Base-by-base conservation (phyloP, 495 filamentous ascomycete species). In the Talaromyces borbonicus region DNA sequence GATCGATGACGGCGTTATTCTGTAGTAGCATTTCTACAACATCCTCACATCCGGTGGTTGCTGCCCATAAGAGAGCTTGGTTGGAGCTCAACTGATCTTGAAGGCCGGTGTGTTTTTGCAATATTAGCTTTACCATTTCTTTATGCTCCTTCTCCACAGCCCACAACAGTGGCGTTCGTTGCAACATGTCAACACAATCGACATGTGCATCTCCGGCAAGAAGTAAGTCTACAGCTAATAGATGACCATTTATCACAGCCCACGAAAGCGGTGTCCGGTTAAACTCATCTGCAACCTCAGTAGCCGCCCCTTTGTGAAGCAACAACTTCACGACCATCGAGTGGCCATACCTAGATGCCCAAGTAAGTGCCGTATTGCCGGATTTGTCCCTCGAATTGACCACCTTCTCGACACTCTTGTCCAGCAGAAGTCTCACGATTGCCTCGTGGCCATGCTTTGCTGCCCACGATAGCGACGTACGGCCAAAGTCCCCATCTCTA, bases 261-360 rank as follows among this genome's bases (percentile, higher is more conserved):
- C 24, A 43, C 23, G 37, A 49, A n/a, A 65, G 48, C 26, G 59
- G 57, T n/a, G 62, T 62, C 42, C 36, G 46, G 14, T 47, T 50
- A 38, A 38, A 27, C 0, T 25, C 36, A 40, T 59, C 50, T 36
- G 32, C 48, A 12, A 35, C 18, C 25, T 59, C 37, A 9, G 51
- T 37, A 24, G 56, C 32, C 14, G 49, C 47, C 12, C 41, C 41
- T 24, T 40, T 41, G 7, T 55, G 44, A 15, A 61, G 53, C 23
- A 61, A 47, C 25, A 59, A 12, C 36, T 48, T 26, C 14, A 58
- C 57, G 7, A 55, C 48, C 12, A 22, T 43, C 42, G 48, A 51
- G 35, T 57, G 47, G 1, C 57, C 57, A 11, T 46, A 43, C 23
- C 2, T 8, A 27, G 51, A 47, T 20, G 46, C 51, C 37, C 35